Evolutionary conservation across 306 rosid species (phyloP).

Genomic region (Amphicarpaea edgeworthii): DNA sequence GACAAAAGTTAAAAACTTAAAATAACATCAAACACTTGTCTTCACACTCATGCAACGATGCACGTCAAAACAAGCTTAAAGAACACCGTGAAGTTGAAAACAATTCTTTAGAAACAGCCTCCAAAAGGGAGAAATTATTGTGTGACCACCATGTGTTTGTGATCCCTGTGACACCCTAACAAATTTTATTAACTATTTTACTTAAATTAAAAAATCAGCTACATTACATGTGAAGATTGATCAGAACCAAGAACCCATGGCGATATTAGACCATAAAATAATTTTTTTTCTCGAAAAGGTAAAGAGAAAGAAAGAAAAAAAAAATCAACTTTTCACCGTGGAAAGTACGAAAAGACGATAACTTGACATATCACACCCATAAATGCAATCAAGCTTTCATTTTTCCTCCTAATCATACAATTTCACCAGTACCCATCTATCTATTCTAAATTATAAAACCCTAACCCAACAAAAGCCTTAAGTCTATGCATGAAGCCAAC

Average conservation of each 20-base stretch:
- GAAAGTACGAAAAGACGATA: neutral
- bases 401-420: neutral
- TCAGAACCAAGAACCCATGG: too few species aligned
- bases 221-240: neutral
- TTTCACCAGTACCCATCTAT: neutral
- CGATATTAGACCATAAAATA: neutral
- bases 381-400: constrained; percentile 5
- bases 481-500: neutral
- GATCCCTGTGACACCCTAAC: neutral
- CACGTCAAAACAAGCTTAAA: neutral
- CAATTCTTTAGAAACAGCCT: too few species aligned
- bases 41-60: too few species aligned
- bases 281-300: neutral
- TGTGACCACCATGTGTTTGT: neutral
- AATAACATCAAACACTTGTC: neutral
- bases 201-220: neutral
- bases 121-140: neutral
- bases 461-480: constrained; percentile 35
- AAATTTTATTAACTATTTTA: neutral
- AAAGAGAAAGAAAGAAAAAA: neutral
- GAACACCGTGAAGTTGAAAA: neutral
- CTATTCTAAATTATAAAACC: constrained; percentile 13
- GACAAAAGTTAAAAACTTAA: neutral
- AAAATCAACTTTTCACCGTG: constrained; percentile 14
- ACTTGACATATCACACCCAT: neutral